Evolutionary conservation across 257 asterid species (phyloP).

Genomic region (Jaltomata sinuosa): DNA sequence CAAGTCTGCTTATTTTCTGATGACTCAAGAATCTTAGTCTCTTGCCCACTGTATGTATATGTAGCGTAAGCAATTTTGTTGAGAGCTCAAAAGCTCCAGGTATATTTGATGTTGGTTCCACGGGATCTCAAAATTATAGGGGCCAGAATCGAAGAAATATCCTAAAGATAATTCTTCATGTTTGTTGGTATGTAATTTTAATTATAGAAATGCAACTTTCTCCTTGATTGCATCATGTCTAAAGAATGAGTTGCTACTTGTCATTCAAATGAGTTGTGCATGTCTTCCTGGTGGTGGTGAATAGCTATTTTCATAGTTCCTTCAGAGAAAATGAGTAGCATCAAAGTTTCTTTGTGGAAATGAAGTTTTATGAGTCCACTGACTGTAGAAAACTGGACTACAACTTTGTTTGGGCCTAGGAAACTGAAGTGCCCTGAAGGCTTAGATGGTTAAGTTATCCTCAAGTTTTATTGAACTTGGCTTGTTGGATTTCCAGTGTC

Average conservation of each 20-base stretch:
- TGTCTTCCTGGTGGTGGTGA: not conserved
- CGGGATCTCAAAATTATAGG: not conserved
- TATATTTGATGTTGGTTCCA: not conserved
- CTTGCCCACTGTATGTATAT: not conserved
- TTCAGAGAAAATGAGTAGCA: not conserved
- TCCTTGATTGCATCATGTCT: not conserved
- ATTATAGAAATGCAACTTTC: not conserved
- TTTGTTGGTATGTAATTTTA: not conserved
- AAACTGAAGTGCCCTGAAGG: not conserved
- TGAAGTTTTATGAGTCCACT: not conserved
- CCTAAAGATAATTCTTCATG: not conserved
- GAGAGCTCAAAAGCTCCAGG: not conserved
- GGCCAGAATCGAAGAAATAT: not conserved
- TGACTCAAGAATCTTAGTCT: not conserved
- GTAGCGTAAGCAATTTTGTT: not conserved
- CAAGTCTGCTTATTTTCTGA: constrained; percentile 16
- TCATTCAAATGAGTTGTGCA: too few species aligned
- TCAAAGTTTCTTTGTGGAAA: not conserved
- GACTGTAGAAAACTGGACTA: not conserved
- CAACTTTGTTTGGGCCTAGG: not conserved
- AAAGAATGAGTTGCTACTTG: too few species aligned
- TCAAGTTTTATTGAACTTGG: not conserved
- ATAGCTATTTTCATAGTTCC: not conserved
- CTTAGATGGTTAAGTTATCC: not conserved
- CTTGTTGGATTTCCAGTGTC: too few species aligned